Base-by-base conservation (phyloP, 371 early-diverging fungal genomes). In the Mortierella sp. region DNA sequence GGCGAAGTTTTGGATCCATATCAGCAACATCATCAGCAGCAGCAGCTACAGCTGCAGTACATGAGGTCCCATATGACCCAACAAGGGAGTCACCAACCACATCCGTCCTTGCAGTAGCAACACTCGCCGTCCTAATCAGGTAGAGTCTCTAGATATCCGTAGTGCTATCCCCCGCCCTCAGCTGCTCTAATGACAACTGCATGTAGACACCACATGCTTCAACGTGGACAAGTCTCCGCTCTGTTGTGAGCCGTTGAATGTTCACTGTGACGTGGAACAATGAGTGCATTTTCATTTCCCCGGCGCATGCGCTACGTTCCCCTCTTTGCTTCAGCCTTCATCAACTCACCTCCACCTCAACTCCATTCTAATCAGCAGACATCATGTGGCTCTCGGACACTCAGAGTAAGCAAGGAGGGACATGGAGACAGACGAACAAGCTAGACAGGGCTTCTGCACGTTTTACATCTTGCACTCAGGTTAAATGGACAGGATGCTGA, bases 311-410 rank as follows among this genome's bases (percentile, higher is more conserved):
- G n/a, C n/a, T n/a, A 39, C 39, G 39, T 19, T 19, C 16, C 16
- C 3, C 19, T 43, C 44, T 43, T 19, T n/a, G 5, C 44, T n/a
- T 43, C 44, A 43, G 5, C 44, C 19, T 16, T 43, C 44, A 43
- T 43, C 44, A 43, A 43, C 44, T 43, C 44, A 43, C 5, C 44
- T 43, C 5, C 44, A 17, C 44, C 44, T 43, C 34, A 27, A 43
- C 6, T 24, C 22, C 3, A 6, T 39, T 28, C 21, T 17, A 55
- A 25, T 45, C 44, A 47, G 7, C 22, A 16, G 43, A 40, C 22
- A 62, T 57, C 34, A 92, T 92, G 92, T 94, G 92, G 92, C 83
- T 94, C 60, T 86, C 93, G 52, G 94, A 93, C 74, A 87, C 89
- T 57, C 93, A 93, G 77, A 94, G 94, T 94, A 88, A 43, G 53